phyloP scores from a whole-genome alignment of 495 filamentous ascomycete genomes.

The Neurospora sp. region DNA sequence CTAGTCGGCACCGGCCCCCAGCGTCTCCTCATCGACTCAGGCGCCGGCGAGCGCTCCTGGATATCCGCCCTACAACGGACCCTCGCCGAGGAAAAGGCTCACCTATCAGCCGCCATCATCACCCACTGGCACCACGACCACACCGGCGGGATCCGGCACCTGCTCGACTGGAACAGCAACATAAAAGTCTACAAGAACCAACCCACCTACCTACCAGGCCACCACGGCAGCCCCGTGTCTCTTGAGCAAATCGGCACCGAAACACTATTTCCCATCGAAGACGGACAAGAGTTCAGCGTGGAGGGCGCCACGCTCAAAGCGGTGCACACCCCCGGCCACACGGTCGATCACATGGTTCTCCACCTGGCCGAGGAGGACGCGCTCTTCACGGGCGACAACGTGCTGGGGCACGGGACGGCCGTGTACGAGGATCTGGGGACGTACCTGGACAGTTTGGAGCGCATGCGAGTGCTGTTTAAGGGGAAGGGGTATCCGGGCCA shows the following conservation, averaged over 20 bases:
- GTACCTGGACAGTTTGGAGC: slow-evolving; percentile 64
- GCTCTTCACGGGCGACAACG: slow-evolving; percentile 91
- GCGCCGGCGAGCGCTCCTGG: slow-evolving; percentile 58
- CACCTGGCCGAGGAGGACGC: slow-evolving; percentile 66
- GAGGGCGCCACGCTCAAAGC: slow-evolving; percentile 71
- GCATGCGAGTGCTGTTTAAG: slow-evolving; percentile 53
- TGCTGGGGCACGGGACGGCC: slow-evolving; percentile 86
- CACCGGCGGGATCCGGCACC: slow-evolving; percentile 58
- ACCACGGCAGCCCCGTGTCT: not conserved
- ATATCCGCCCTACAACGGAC: slow-evolving; percentile 46
- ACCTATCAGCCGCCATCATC: slow-evolving; percentile 53
- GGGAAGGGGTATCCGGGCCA: slow-evolving; percentile 86
- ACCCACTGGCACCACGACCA: slow-evolving; percentile 94
- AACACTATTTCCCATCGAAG: slow-evolving; percentile 33
- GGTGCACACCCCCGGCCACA: slow-evolving; percentile 75
- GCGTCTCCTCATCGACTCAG: slow-evolving; percentile 73
- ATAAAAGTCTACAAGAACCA: slow-evolving; percentile 45
- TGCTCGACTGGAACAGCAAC: slow-evolving; percentile 50
- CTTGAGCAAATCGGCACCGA: not conserved
- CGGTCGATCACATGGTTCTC: slow-evolving; percentile 74
- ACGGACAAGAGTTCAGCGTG: slow-evolving; percentile 64
- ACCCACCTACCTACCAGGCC: slow-evolving; percentile 22
- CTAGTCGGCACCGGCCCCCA: slow-evolving; percentile 59
- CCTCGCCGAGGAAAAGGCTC: slow-evolving; percentile 54
- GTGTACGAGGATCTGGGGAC: slow-evolving; percentile 75